Evolutionary conservation across 176 grass and related monocot species (phyloP), one percentile per base, ranked within the genome.

Genomic region (Carex scoparia): DNA sequence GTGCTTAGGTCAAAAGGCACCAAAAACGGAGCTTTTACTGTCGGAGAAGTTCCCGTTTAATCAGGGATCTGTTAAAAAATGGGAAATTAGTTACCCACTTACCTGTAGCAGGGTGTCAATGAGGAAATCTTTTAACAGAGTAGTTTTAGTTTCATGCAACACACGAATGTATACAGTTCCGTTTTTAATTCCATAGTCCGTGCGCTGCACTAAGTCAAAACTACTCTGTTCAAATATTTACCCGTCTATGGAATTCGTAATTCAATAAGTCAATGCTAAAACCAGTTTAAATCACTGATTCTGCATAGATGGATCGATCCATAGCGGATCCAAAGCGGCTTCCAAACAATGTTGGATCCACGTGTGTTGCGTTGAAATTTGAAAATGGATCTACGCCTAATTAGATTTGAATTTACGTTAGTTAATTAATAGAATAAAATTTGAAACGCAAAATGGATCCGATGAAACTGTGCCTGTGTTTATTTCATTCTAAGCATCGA

Each of bases 71-170:
- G n/a, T 32, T 82, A 51, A 69, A 83, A 69, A 55, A 32, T 53
- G 81, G 44, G 8, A 55, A 83, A 53, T 82, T 83, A 81, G 32
- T 81, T 81, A 81, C 79, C 16, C 11, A 77, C 19, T 77, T 56
- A 77, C 49, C 27, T 77, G 73, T 31, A 31, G 66, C 66, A 69
- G 2, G 66, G 66, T 63, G 61, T 18, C 61, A 28, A 28, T 63
- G 23, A 8, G 48, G 9, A 10, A 51, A 51, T 9, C 9, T 51
- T 51, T 51, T 51, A 51, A 51, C 48, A 51, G 48, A 11, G 9
- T 2, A 51, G 48, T 51, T 11, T 51, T 51, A 7, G 1, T 10
- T 51, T 51, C 9, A 35, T 35, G 1, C 33, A 35, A 35, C 33
- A 0, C 33, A 35, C 1, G 33, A 35, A 35, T 35, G 33, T 2